A percentile compares a stretch with the other conserved stretches of the same genome.
phyloP scores from a whole-genome alignment of 495 filamentous ascomycete genomes.

The Lasiosphaeria miniovina region DNA sequence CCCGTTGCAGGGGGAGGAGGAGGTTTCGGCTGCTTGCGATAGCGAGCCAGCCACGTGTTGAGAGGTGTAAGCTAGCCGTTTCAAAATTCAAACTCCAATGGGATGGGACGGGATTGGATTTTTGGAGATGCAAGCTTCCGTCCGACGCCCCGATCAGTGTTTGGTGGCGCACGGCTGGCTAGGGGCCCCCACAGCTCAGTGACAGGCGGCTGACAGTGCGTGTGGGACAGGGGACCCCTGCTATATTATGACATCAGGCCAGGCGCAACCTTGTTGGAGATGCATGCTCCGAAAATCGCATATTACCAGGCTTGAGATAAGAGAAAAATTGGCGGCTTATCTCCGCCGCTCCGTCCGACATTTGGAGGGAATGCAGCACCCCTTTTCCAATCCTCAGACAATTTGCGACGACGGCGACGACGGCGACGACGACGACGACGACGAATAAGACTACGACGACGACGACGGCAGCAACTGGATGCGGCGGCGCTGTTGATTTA shows the following conservation, averaged over 20 bases:
- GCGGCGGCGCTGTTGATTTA: background rate
- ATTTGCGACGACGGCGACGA: background rate
- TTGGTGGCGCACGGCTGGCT: too few relatives aligned
- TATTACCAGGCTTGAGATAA: conserved; percentile 2
- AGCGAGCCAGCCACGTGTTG: too few relatives aligned
- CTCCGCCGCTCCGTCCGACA: background rate
- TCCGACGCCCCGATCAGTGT: too few relatives aligned
- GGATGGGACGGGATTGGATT: too few relatives aligned
- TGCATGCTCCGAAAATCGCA: conserved; percentile 2
- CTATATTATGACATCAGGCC: conserved; percentile 28
- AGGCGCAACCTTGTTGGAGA: background rate
- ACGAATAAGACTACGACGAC: background rate
- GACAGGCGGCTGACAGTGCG: background rate
- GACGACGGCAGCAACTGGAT: background rate
- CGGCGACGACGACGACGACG: background rate
- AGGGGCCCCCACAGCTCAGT: too few relatives aligned
- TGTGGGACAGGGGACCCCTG: conserved; percentile 1
- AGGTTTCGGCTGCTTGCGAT: too few relatives aligned
- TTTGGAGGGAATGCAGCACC: background rate
- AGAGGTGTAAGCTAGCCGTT: too few relatives aligned
- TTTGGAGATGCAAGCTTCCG: too few relatives aligned
- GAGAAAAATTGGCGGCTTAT: conserved; percentile 3
- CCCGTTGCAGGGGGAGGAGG: too few relatives aligned
- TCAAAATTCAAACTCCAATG: too few relatives aligned
- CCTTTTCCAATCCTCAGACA: background rate